These are phyloP conservation scores for Eucalyptus curtisii DNA, from an alignment of 345 rosid species.

Conservation along the genomic window DNA sequence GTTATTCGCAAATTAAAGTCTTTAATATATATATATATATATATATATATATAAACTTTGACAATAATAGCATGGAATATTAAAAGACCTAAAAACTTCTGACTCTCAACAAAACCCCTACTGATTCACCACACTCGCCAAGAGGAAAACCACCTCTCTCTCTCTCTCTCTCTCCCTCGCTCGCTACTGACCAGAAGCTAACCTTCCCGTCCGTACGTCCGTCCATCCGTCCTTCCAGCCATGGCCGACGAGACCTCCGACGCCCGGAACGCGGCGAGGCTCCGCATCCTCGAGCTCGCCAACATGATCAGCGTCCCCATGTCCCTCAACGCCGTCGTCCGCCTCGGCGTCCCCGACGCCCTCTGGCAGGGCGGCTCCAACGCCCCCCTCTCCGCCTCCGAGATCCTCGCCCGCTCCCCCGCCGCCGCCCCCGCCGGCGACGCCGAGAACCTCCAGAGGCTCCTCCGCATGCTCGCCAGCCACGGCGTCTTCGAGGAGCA, in stretches of 20 bases:
- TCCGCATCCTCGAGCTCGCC: slow-evolving; percentile 65
- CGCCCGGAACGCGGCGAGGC: slow-evolving; percentile 42
- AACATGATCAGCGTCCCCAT: slow-evolving; percentile 94
- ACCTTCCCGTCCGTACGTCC: neutral
- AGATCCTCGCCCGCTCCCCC: slow-evolving; percentile 47
- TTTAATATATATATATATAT: too few species aligned
- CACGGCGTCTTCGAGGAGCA: slow-evolving; percentile 70
- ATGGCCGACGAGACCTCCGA: slow-evolving; percentile 45
- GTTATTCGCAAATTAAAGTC: too few species aligned
- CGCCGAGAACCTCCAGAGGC: slow-evolving; percentile 68
- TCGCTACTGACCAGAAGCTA: neutral
- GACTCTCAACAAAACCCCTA: neutral
- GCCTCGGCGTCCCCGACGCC: slow-evolving; percentile 68
- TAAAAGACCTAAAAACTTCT: neutral
- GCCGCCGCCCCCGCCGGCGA: slow-evolving; percentile 23
- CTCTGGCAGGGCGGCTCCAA: slow-evolving; percentile 79
- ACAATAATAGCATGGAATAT: too few species aligned
- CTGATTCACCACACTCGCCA: neutral
- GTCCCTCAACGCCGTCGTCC: slow-evolving; percentile 71
- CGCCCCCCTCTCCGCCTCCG: slow-evolving; percentile 57
- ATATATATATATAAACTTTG: too few species aligned
- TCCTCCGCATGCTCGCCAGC: slow-evolving; percentile 80
- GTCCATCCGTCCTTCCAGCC: neutral
- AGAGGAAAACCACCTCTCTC: neutral
- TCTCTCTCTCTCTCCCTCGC: neutral